Percentiles rank a stretch among this genome's conserved stretches.
These are phyloP conservation scores for Salvia splendens DNA, from an alignment of 257 asterid species.

Conservation along the genomic window DNA sequence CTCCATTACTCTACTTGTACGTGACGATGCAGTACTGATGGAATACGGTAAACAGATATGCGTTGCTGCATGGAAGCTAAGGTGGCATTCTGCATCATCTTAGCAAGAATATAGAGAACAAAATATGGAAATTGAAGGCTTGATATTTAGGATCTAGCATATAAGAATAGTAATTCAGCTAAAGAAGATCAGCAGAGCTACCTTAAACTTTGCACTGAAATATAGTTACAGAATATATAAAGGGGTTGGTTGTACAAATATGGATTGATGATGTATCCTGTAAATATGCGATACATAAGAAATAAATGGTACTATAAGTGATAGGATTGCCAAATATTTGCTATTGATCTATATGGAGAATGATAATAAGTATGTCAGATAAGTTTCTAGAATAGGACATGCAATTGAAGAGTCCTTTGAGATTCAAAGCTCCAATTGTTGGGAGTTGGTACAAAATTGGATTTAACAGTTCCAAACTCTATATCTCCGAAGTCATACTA, in stretches of 20 bases:
- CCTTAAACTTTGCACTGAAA: not conserved
- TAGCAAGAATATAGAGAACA: no score
- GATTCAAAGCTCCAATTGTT: not conserved
- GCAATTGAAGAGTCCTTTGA: not conserved
- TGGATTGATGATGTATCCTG: not conserved
- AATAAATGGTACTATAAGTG: not conserved
- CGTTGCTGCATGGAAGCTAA: no score
- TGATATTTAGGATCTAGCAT: not conserved
- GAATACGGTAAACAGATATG: no score
- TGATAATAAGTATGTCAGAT: slow-evolving; percentile 11
- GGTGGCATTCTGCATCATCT: no score
- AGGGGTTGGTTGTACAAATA: slow-evolving; percentile 6
- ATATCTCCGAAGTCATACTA: no score
- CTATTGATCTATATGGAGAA: not conserved
- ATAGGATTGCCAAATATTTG: slow-evolving; percentile 7
- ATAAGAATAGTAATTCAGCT: not conserved
- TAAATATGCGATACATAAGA: not conserved
- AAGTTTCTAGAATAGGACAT: not conserved
- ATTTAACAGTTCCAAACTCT: no score
- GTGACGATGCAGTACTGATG: no score
- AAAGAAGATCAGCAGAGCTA: slow-evolving; percentile 1
- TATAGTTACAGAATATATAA: not conserved
- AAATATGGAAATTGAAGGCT: not conserved
- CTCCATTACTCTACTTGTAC: no score
- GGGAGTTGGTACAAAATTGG: not conserved